Evolutionary conservation across 345 rosid species (phyloP).

Genomic region (Gynandropsis gynandra): DNA sequence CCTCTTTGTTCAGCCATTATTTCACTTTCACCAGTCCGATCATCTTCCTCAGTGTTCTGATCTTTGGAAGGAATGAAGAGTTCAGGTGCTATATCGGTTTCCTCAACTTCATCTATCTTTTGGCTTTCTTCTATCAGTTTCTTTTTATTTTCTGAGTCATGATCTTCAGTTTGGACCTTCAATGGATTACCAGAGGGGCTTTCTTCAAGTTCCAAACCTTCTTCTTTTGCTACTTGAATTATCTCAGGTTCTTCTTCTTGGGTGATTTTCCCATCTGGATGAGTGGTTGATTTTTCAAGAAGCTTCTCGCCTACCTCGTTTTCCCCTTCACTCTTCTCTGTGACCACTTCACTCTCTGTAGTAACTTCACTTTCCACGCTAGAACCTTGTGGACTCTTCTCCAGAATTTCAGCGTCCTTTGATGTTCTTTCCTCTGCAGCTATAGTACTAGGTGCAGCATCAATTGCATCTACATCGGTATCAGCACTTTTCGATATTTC

Average conservation of each 20-base stretch:
- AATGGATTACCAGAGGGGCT: conserved; percentile 8
- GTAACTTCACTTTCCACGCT: too few relatives aligned
- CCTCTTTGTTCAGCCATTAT: conserved; percentile 14
- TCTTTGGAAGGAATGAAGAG: too few relatives aligned
- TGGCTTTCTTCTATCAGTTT: conserved; percentile 3
- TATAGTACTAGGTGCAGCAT: conserved; percentile 13
- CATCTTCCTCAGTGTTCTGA: background rate
- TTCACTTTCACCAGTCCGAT: background rate
- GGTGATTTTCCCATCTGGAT: background rate
- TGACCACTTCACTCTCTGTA: too few relatives aligned
- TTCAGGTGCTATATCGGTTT: background rate
- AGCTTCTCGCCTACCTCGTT: conserved; percentile 8
- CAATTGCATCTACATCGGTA: too few relatives aligned
- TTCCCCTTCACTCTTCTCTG: conserved; percentile 17
- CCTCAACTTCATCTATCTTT: conserved; percentile 10
- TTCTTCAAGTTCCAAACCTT: background rate
- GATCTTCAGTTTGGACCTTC: background rate
- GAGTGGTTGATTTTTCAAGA: background rate
- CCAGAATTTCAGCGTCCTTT: background rate
- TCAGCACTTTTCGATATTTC: too few relatives aligned
- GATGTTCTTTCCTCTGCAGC: background rate
- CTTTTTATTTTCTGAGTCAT: conserved; percentile 7
- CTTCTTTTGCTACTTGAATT: background rate
- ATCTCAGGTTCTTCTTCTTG: conserved; percentile 9
- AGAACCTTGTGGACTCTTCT: too few relatives aligned